Evolutionary conservation across 345 rosid species (phyloP).

Genomic region (Salix exigua): DNA sequence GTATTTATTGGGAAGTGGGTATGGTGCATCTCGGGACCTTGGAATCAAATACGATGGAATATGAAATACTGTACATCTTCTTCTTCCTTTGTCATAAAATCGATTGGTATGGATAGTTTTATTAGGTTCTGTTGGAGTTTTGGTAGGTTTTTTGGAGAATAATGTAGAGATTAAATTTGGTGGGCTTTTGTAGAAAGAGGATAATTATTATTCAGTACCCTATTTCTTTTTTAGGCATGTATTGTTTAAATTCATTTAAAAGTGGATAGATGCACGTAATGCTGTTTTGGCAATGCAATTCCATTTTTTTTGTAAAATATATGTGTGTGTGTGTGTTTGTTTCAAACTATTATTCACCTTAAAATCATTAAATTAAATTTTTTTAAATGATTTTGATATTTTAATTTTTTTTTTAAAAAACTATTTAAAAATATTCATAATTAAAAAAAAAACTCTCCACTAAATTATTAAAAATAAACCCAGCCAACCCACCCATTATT

Average conservation of each 20-base stretch:
- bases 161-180: not conserved
- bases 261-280: slow-evolving; percentile 22
- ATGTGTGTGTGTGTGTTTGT: too few relatives aligned
- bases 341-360: too few relatives aligned
- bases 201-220: not conserved
- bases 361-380: too few relatives aligned
- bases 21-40: slow-evolving; percentile 15
- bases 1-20: slow-evolving; percentile 25
- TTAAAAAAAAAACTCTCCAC: too few relatives aligned
- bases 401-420: too few relatives aligned
- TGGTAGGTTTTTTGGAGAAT: not conserved
- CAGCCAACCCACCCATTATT: slow-evolving; percentile 14
- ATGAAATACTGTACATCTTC: not conserved
- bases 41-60: slow-evolving; percentile 13
- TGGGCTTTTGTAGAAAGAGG: not conserved
- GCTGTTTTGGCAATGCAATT: slow-evolving; percentile 13
- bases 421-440: too few relatives aligned
- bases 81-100: not conserved
- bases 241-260: not conserved
- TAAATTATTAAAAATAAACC: not conserved
- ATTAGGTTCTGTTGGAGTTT: not conserved
- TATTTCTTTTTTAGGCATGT: not conserved
- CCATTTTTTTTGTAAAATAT: too few relatives aligned
- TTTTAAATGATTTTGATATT: too few relatives aligned
- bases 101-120: slow-evolving; percentile 3